phyloP scores from a whole-genome alignment of 352 stramenopile genomes.

The Phytophthora cryptogea region DNA sequence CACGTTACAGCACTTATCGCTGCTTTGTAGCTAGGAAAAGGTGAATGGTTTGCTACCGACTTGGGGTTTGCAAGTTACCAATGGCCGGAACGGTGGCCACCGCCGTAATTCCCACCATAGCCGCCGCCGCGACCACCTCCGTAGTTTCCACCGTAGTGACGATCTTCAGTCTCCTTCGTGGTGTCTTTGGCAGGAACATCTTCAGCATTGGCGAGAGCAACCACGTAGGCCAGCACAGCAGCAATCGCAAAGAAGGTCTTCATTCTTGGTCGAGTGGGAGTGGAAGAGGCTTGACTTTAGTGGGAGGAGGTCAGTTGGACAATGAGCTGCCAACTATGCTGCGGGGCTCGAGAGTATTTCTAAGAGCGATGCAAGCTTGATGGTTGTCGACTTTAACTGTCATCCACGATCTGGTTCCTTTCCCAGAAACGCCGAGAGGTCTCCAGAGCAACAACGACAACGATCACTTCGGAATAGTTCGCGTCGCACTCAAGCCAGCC shows the following conservation, averaged over 20 bases:
- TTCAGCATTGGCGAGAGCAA: slow-evolving; percentile 9
- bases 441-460: not conserved
- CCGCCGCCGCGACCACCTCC: not conserved
- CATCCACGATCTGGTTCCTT: slow-evolving; percentile 9
- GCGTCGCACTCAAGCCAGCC: not conserved
- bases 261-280: slow-evolving; percentile 7
- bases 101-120: not conserved
- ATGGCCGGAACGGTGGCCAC: not conserved
- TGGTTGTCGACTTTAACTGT: not conserved
- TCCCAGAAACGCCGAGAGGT: slow-evolving; percentile 4
- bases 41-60: not conserved
- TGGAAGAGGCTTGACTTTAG: slow-evolving; percentile 13
- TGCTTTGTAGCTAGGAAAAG: not conserved
- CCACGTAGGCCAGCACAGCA: slow-evolving; percentile 14
- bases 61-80: slow-evolving; percentile 3
- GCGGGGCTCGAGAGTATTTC: not conserved
- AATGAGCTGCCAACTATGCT: slow-evolving; percentile 7
- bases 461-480: slow-evolving; percentile 2
- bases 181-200: slow-evolving; percentile 2
- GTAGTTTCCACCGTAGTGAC: not conserved
- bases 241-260: slow-evolving; percentile 23
- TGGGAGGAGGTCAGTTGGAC: slow-evolving; percentile 5
- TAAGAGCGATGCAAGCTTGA: not conserved
- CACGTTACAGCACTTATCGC: slow-evolving; percentile 3
- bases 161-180: slow-evolving; percentile 6